A percentile compares a stretch with the other conserved stretches of the same genome.
phyloP scores from a whole-genome alignment of 2,329 filamentous ascomycete species.

The Paecilomyces variotii region DNA sequence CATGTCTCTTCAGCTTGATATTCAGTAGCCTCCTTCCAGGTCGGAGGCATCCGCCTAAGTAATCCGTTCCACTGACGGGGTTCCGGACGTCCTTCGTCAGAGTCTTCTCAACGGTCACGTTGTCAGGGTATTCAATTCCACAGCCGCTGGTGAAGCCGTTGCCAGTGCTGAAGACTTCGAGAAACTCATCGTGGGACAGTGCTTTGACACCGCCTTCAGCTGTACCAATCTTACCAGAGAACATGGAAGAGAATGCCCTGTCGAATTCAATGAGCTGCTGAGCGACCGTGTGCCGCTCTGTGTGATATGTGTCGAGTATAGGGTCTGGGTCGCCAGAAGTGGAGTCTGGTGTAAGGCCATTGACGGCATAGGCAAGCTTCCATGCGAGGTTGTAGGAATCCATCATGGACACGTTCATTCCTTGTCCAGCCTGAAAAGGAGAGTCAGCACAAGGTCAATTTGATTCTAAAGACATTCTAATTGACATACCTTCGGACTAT shows the following conservation, averaged over 20 bases:
- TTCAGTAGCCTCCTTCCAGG: constrained; percentile 29
- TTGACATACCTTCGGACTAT: constrained; percentile 54
- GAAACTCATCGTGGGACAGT: constrained; percentile 27
- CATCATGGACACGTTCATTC: constrained; percentile 48
- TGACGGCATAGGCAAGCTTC: constrained; percentile 15
- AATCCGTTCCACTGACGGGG: constrained; percentile 24
- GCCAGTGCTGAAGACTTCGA: constrained; percentile 28
- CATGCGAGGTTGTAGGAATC: constrained; percentile 26
- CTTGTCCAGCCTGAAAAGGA: neutral
- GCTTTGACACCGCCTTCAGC: constrained; percentile 15
- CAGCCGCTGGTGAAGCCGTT: constrained; percentile 33
- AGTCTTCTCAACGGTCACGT: constrained; percentile 17
- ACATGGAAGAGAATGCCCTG: constrained; percentile 31
- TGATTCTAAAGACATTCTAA: constrained; percentile 30
- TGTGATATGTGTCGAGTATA: constrained; percentile 30
- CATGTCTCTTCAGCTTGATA: constrained; percentile 25
- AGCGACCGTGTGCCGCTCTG: constrained; percentile 29
- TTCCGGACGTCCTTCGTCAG: constrained; percentile 7
- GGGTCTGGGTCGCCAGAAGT: constrained; percentile 10
- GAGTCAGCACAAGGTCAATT: neutral
- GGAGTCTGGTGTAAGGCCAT: constrained; percentile 25
- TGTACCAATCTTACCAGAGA: constrained; percentile 29
- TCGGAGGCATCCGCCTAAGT: constrained; percentile 24
- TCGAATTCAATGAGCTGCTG: constrained; percentile 34
- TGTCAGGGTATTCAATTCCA: constrained; percentile 30